Evolutionary conservation across 139 green algal species (phyloP).

Genomic region (Picocystis salinarum): DNA sequence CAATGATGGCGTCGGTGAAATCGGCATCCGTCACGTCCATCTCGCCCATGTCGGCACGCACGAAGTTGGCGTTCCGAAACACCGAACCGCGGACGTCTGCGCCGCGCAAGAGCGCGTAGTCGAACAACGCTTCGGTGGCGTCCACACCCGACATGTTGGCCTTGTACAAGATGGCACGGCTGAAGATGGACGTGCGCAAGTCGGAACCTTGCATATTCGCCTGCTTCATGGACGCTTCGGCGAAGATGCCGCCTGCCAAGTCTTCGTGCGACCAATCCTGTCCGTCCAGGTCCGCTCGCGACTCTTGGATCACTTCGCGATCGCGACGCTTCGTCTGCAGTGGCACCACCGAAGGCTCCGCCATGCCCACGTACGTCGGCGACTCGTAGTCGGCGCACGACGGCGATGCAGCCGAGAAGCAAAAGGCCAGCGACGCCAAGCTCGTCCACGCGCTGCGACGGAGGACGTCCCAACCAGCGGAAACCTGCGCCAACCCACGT

Average conservation of each 20-base stretch:
- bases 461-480: too few species aligned
- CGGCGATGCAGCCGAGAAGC: too few species aligned
- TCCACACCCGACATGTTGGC: constrained; percentile 7
- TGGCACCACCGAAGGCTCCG: not conserved
- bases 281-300: constrained; percentile 1
- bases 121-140: constrained; percentile 11
- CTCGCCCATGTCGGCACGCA: constrained; percentile 11
- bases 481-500: too few species aligned
- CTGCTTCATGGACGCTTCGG: constrained; percentile 6
- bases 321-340: constrained; percentile 4
- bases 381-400: too few species aligned
- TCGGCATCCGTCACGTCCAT: constrained; percentile 9
- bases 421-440: too few species aligned
- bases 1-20: constrained; percentile 16
- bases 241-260: constrained; percentile 9
- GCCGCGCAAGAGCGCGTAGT: constrained; percentile 7
- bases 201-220: constrained; percentile 5
- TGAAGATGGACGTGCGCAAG: constrained; percentile 13
- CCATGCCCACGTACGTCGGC: too few species aligned
- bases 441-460: too few species aligned
- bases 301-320: constrained; percentile 4
- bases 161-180: constrained; percentile 8
- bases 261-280: constrained; percentile 9
- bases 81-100: constrained; percentile 6
- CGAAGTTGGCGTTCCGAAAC: constrained; percentile 4